Conservation (phyloP, 1,284 basidiomycete genomes). For the Naganishia liquefaciens region DNA sequence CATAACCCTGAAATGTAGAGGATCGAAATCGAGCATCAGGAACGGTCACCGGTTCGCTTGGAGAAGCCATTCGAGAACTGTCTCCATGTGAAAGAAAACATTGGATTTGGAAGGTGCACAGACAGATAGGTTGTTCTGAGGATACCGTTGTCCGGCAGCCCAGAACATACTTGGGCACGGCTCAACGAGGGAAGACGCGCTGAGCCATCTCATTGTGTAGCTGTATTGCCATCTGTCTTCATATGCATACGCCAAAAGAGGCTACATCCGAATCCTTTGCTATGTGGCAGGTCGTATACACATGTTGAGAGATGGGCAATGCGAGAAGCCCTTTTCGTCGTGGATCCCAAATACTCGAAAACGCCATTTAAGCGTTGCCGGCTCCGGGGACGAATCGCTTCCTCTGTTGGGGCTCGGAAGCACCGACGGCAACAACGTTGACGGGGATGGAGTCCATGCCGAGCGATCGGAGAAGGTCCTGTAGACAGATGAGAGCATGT, state of each 20-base stretch:
- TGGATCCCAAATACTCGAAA: slow-evolving; percentile 14
- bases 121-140: too few species aligned
- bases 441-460: slow-evolving; percentile 87
- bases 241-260: slow-evolving; percentile 27
- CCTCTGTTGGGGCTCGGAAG: slow-evolving; percentile 67
- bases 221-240: slow-evolving; percentile 23
- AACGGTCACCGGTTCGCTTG: too few species aligned
- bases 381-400: slow-evolving; percentile 82
- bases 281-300: slow-evolving; percentile 20
- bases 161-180: too few species aligned
- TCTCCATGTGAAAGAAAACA: too few species aligned
- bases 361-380: slow-evolving; percentile 46
- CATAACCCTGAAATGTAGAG: too few species aligned
- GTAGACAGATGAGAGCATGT: neutral
- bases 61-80: too few species aligned
- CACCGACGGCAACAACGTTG: slow-evolving; percentile 67
- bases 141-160: too few species aligned
- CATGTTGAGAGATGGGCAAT: slow-evolving; percentile 13
- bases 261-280: slow-evolving; percentile 19
- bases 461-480: slow-evolving; percentile 83
- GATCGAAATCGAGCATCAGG: too few species aligned
- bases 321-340: slow-evolving; percentile 14
- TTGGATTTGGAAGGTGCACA: too few species aligned
- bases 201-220: neutral
- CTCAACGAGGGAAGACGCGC: too few species aligned